Percentiles rank a stretch among this genome's conserved stretches.
Conservation (phyloP, 2,329 filamentous ascomycete species). For the Diaporthe sp. region DNA sequence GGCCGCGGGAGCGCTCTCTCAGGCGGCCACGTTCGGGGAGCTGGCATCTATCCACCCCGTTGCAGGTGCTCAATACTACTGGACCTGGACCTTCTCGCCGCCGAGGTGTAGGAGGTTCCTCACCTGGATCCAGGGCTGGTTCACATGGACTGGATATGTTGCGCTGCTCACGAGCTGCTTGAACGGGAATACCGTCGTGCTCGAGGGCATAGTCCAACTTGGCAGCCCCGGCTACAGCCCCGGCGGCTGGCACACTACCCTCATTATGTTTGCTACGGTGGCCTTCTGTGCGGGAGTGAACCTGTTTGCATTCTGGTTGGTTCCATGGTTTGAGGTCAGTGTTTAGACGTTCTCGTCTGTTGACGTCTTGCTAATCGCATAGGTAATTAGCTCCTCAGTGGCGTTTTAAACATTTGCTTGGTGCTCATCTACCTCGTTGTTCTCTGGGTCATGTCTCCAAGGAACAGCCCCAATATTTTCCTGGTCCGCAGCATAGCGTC, state of each 20-base stretch:
- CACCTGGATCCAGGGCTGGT: conserved; percentile 49
- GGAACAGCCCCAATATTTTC: conserved; percentile 31
- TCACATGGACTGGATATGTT: conserved; percentile 58
- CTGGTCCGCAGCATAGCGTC: conserved; percentile 12
- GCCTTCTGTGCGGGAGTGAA: conserved; percentile 46
- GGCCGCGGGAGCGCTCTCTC: conserved; percentile 46
- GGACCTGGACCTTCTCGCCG: conserved; percentile 48
- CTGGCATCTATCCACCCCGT: conserved; percentile 56
- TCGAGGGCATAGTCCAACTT: conserved; percentile 36
- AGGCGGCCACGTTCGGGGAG: conserved; percentile 53
- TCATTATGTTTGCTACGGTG: conserved; percentile 53
- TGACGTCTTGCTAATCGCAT: neutral
- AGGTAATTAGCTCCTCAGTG: conserved; percentile 46
- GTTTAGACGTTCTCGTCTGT: neutral
- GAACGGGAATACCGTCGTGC: conserved; percentile 44
- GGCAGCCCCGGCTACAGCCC: conserved; percentile 18
- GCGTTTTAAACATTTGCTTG: conserved; percentile 47
- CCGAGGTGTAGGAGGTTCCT: neutral
- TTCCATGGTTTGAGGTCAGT: conserved; percentile 52
- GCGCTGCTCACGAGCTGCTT: conserved; percentile 50
- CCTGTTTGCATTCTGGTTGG: conserved; percentile 52
- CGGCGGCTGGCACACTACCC: conserved; percentile 52
- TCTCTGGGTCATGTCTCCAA: conserved; percentile 36
- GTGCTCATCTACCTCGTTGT: conserved; percentile 39
- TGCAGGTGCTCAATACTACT: conserved; percentile 58